phyloP scores from a whole-genome alignment of 2,329 filamentous ascomycete species.

The Pyrenophora graminea region DNA sequence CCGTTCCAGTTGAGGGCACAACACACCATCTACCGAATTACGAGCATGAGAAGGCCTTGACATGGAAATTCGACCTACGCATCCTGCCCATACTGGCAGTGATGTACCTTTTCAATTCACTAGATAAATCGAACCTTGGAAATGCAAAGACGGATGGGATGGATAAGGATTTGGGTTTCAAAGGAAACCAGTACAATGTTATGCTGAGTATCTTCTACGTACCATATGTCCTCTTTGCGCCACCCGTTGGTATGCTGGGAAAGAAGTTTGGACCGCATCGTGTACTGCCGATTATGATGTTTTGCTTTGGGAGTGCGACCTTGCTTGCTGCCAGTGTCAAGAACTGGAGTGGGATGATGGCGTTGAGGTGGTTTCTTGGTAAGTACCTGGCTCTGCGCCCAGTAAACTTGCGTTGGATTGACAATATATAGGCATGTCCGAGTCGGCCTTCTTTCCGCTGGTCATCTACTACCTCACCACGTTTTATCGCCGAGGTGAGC shows the following conservation, averaged over 20 bases:
- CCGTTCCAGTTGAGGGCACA: constrained; percentile 33
- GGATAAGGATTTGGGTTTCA: constrained; percentile 62
- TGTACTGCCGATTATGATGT: constrained; percentile 70
- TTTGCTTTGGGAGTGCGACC: constrained; percentile 68
- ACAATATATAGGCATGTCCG: constrained; percentile 55
- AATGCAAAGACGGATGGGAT: constrained; percentile 53
- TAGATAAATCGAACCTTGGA: constrained; percentile 44
- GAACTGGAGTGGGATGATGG: constrained; percentile 69
- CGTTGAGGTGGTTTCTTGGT: constrained; percentile 70
- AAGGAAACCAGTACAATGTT: constrained; percentile 68
- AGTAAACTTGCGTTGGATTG: not conserved
- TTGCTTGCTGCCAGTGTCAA: constrained; percentile 60
- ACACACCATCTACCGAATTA: constrained; percentile 41
- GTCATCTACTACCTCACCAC: constrained; percentile 65
- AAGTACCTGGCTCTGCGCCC: not conserved
- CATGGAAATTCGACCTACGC: constrained; percentile 59
- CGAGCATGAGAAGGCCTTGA: constrained; percentile 49
- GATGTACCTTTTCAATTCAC: constrained; percentile 62
- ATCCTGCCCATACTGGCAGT: constrained; percentile 63
- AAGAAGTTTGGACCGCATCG: constrained; percentile 69
- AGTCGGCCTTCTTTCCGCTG: constrained; percentile 70
- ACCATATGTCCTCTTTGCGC: constrained; percentile 72
- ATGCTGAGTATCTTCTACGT: constrained; percentile 73
- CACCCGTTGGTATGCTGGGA: constrained; percentile 67
- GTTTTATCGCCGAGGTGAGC: constrained; percentile 73